Evolutionary conservation across 2,329 filamentous ascomycete species (phyloP), one percentile per base, ranked within the genome.

Genomic region (Aspergillus novofumigatus): DNA sequence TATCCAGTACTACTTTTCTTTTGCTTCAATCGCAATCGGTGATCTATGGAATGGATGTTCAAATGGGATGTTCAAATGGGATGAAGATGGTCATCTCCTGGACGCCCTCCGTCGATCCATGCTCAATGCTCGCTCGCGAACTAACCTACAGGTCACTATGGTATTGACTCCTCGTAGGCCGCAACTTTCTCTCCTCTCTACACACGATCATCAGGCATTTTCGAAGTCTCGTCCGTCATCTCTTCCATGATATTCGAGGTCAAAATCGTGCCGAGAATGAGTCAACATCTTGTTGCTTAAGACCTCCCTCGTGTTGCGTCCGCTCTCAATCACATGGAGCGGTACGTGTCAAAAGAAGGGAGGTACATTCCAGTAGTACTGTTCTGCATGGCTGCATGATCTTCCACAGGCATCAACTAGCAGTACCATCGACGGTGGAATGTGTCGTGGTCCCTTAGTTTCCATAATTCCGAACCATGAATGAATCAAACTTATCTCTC

Each of bases 221-320:
- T 77, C 75, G 75, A 77, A 77, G 75, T 72, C 74, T 77, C 69
- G 71, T 77, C 62, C 62, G 65, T 75, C 73, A 69, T 65, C 52
- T 62, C 61, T 65, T 69, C 65, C 67, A 73, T 74, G 74, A 72
- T 72, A 68, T 69, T 73, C 69, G 75, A 77, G 75, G 75, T 77
- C 75, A 77, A 77, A 74, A 69, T 68, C 59, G 63, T 77, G 75
- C 75, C 75, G 59, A 77, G 42, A 77, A 60, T 61, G 63, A 76
- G 60, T 62, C 59, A 58, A 69, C 62, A 58, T 54, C 58, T 63
- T 59, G 62, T 64, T 61, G 52, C 52, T 56, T 26, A 60, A 62
- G 21, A 47, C 67, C 74, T 76, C 72, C 67, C 69, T 75, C 70
- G 73, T 77, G 73, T 77, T 77, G 69, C 73, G 74, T 72, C 72